Percentiles rank a stretch among this genome's conserved stretches.
phyloP scores from a whole-genome alignment of 352 stramenopile genomes.

The Phytophthora pseudosyringae region DNA sequence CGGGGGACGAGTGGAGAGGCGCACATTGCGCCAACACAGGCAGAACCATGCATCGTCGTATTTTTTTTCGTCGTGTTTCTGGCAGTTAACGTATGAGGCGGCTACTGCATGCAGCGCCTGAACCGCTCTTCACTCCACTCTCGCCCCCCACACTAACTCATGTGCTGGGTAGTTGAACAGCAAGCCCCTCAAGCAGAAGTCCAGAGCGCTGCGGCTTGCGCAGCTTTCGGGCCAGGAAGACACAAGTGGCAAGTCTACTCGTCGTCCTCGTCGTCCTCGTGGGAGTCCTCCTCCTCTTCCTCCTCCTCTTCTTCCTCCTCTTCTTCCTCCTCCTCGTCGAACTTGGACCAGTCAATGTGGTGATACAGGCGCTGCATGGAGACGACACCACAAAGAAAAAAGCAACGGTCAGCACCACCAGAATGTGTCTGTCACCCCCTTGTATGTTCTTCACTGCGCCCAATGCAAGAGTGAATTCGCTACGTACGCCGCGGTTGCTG shows the following conservation, averaged over 20 bases:
- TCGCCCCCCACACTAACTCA: slow-evolving; percentile 11
- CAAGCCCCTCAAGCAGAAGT: background rate
- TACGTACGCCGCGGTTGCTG: slow-evolving; percentile 84
- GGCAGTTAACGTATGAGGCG: slow-evolving; percentile 30
- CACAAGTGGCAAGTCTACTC: slow-evolving; percentile 26
- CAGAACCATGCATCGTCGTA: slow-evolving; percentile 17
- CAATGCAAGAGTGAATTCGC: background rate
- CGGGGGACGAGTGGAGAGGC: background rate
- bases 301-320: slow-evolving; percentile 52
- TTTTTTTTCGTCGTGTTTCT: slow-evolving; percentile 47
- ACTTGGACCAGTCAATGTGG: slow-evolving; percentile 89
- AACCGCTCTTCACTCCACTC: background rate
- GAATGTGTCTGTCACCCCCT: slow-evolving; percentile 27
- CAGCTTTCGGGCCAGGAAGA: slow-evolving; percentile 13
- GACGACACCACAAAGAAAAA: background rate
- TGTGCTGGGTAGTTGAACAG: slow-evolving; percentile 12
- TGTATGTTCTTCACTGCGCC: background rate
- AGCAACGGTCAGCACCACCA: slow-evolving; percentile 40
- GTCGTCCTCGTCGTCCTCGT: slow-evolving; percentile 46
- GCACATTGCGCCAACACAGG: slow-evolving; percentile 3
- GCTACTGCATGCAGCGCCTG: slow-evolving; percentile 4
- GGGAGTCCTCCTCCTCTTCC: slow-evolving; percentile 42
- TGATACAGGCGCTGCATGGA: slow-evolving; percentile 78
- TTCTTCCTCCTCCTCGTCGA: slow-evolving; percentile 75
- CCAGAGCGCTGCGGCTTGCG: slow-evolving; percentile 20